Evolutionary conservation across 805 yeast genomes (phyloP).

Genomic region (Hanseniaspora mollemarum): DNA sequence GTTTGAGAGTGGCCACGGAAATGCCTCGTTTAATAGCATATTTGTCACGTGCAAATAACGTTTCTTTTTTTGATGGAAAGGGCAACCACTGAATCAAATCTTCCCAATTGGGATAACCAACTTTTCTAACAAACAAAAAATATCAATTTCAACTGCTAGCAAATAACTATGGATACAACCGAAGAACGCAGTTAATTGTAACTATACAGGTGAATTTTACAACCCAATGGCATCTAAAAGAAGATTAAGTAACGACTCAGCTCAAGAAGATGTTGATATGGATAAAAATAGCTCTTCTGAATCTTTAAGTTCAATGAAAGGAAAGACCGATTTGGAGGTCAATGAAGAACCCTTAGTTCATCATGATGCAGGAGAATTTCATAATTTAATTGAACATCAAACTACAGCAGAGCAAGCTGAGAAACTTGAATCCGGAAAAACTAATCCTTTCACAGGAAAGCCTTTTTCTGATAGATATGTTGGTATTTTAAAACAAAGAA

Average conservation of each 20-base stretch:
- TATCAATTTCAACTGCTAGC: neutral
- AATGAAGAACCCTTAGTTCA: slow-evolving; percentile 32
- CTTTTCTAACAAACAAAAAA: neutral
- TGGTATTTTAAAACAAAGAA: slow-evolving; percentile 64
- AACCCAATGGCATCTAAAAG: slow-evolving; percentile 29
- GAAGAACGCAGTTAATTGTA: neutral
- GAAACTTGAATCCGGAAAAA: slow-evolving; percentile 43
- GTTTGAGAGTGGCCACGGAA: neutral
- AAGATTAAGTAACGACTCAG: slow-evolving; percentile 19
- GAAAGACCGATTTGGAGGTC: slow-evolving; percentile 18
- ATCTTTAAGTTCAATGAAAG: slow-evolving; percentile 40
- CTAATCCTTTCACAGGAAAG: slow-evolving; percentile 72
- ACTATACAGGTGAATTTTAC: neutral
- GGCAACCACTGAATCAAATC: too few relatives aligned
- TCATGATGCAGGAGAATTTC: slow-evolving; percentile 60
- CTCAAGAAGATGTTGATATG: slow-evolving; percentile 29
- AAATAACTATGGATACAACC: neutral
- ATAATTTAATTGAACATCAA: slow-evolving; percentile 42
- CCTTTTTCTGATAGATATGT: slow-evolving; percentile 54
- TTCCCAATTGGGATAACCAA: neutral
- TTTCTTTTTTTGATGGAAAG: neutral
- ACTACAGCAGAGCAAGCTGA: slow-evolving; percentile 59
- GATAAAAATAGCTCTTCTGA: slow-evolving; percentile 54
- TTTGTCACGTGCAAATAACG: neutral
- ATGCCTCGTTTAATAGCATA: too few relatives aligned